Conservation (phyloP, 2,329 filamentous ascomycete species). For the Colletotrichum melonis region DNA sequence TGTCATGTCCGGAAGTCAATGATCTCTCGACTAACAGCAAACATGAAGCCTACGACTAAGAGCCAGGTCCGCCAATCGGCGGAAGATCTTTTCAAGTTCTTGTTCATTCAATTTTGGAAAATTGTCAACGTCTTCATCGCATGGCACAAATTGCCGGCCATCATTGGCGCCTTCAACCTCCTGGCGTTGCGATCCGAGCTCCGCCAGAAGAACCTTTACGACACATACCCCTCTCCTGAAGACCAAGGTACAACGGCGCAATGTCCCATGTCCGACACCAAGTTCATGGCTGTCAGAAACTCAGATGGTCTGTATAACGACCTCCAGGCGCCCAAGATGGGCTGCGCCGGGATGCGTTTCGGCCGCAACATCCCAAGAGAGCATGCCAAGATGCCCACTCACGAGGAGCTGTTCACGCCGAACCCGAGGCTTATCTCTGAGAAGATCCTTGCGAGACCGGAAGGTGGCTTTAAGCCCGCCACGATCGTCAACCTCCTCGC, state of each 20-base stretch:
- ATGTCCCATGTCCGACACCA: background rate
- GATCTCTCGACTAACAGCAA: background rate
- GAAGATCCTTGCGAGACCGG: conserved; percentile 52
- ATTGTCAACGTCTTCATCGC: conserved; percentile 49
- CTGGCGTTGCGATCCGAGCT: conserved; percentile 49
- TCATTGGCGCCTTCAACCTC: conserved; percentile 54
- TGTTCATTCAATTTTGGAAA: conserved; percentile 10
- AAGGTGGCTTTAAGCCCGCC: conserved; percentile 52
- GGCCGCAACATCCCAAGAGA: conserved; percentile 55
- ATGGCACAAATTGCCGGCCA: conserved; percentile 55
- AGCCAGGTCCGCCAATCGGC: background rate
- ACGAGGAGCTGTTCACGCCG: conserved; percentile 51
- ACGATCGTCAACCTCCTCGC: conserved; percentile 57
- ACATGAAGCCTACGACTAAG: background rate
- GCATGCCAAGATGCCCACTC: conserved; percentile 48
- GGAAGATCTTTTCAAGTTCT: background rate
- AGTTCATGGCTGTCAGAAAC: background rate
- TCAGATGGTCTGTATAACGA: conserved; percentile 56
- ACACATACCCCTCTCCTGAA: conserved; percentile 55
- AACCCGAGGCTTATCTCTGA: conserved; percentile 56
- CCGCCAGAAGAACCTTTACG: conserved; percentile 55
- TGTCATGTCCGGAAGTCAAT: background rate
- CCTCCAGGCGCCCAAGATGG: conserved; percentile 54
- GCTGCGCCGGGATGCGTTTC: conserved; percentile 56
- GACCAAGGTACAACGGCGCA: background rate